Evolutionary conservation across 805 yeast genomes (phyloP).

Genomic region (Saturnispora silvae): DNA sequence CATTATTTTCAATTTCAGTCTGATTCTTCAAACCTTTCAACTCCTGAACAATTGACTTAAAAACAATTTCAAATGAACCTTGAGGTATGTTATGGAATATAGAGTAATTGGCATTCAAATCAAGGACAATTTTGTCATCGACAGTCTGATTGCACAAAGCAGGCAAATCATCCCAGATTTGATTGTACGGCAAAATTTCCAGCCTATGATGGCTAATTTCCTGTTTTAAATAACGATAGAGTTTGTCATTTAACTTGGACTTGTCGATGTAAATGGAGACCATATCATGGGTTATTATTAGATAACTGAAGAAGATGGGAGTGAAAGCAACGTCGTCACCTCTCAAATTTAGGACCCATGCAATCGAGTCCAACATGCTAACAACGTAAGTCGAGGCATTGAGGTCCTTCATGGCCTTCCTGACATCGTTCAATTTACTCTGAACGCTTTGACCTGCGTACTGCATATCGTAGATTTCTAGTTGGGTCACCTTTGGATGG

Average conservation of each 20-base stretch:
- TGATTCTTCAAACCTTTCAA: conserved; percentile 70
- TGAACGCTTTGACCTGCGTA: conserved; percentile 31
- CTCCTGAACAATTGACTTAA: conserved; percentile 33
- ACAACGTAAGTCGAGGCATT: conserved; percentile 42
- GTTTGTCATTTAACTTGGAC: conserved; percentile 28
- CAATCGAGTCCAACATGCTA: conserved; percentile 36
- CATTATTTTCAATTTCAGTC: conserved; percentile 62
- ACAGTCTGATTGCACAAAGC: conserved; percentile 15
- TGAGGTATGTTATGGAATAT: conserved; percentile 19
- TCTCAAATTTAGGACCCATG: conserved; percentile 43
- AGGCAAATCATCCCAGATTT: conserved; percentile 48
- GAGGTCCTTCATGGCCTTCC: conserved; percentile 20
- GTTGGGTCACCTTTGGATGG: conserved; percentile 17
- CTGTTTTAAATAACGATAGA: conserved; percentile 13
- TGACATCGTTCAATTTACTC: conserved; percentile 28
- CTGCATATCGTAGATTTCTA: conserved; percentile 29
- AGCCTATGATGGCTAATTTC: conserved; percentile 19
- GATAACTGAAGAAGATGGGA: conserved; percentile 77
- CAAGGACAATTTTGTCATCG: conserved; percentile 13
- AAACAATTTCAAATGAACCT: conserved; percentile 13
- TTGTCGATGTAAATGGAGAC: conserved; percentile 32
- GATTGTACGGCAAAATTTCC: conserved; percentile 39
- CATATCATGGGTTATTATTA: conserved; percentile 32
- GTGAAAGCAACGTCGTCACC: conserved; percentile 67
- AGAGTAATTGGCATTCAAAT: conserved; percentile 23